Evolutionary conservation across 805 yeast genomes (phyloP), one percentile per base, ranked within the genome.

Genomic region (Spathaspora boniae): DNA sequence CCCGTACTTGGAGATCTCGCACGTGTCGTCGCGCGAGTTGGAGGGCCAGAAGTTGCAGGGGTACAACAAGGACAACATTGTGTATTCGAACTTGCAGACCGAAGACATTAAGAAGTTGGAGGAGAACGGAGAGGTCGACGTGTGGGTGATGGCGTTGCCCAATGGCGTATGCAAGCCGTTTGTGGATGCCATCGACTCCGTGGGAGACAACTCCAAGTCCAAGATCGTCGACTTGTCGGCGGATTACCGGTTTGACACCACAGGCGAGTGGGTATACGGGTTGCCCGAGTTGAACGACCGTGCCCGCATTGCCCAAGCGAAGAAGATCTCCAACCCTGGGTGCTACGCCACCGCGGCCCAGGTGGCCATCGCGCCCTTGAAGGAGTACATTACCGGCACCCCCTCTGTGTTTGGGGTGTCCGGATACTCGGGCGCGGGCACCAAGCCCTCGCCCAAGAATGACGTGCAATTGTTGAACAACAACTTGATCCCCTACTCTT

Each of bases 281-380:
- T 75, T 93, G 49, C 99, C 99, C 6, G 99, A 93, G 65, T 73
- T 93, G 52, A 79, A 76, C 38, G 73, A 78, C 47, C 79, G 98
- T 57, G 54, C 65, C 7, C 54, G 54, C 8, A 84, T 93, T 49
- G 75, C 84, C 24, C 54, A 67, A 9, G 91, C 98, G 14, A 58
- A 74, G 52, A 86, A 84, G 57, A 85, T 93, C 43, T 82, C 97
- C 4, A 93, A 93, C 65, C 99, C 99, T 2, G 99, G 98, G 31
- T 93, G 99, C 70, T 93, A 89, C 58, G 97, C 98, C n/a, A 93
- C 99, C 30, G 97, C 94, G 40, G 93, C 97, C 9, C 98, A 93
- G 69, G 64, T 88, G 17, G 89, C 95, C 9, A 81, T 93, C 56
- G 80, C 91, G 31, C 99, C 98, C 23, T 68, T 93, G 50, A 62